Conservation (phyloP, 2,329 filamentous ascomycete species). For the Fusarium circinatum region DNA sequence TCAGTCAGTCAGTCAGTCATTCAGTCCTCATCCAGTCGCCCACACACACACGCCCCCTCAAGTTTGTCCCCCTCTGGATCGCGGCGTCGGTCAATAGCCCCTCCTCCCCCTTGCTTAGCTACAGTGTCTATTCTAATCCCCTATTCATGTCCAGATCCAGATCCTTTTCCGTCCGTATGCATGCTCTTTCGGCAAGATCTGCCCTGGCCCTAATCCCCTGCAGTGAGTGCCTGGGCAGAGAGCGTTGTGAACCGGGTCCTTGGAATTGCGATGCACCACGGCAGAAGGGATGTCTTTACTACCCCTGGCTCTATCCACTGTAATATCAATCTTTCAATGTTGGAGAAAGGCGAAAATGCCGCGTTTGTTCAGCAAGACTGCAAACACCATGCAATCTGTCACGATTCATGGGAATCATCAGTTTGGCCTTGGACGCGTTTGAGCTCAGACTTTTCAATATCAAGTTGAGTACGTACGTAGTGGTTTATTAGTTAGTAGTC, state of each 20-base stretch:
- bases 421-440: not conserved
- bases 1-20: too few relatives aligned
- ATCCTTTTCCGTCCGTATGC: not conserved
- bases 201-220: conserved; percentile 23
- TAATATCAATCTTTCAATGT: not conserved
- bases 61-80: not conserved
- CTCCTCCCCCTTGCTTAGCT: not conserved
- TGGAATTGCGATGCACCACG: conserved; percentile 18
- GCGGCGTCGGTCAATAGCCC: not conserved
- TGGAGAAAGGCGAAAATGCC: not conserved
- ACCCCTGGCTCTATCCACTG: conserved; percentile 1
- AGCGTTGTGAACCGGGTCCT: conserved; percentile 26
- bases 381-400: not conserved
- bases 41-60: conserved; percentile 1
- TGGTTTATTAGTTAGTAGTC: not conserved
- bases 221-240: not conserved
- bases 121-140: not conserved
- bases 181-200: conserved; percentile 15
- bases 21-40: not conserved
- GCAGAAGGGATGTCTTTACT: not conserved
- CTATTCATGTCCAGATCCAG: not conserved
- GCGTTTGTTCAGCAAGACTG: not conserved
- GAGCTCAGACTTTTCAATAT: conserved; percentile 1
- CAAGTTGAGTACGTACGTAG: not conserved
- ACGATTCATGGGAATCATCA: not conserved